These are phyloP conservation scores for Yarrowia porcina DNA, from an alignment of 805 yeast species.

Conservation along the genomic window DNA sequence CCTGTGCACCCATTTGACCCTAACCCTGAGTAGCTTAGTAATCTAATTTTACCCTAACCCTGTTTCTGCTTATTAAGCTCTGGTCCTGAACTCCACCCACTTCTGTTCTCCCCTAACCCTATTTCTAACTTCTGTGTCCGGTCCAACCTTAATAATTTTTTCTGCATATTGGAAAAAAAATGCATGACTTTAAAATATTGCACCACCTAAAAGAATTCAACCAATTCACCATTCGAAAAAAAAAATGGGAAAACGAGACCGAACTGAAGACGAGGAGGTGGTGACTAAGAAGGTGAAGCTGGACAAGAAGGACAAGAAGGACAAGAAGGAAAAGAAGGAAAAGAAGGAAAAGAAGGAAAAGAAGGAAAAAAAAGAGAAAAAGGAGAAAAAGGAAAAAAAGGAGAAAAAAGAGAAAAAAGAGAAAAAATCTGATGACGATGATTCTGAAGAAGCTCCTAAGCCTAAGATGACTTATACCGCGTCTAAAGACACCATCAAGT, in stretches of 20 bases:
- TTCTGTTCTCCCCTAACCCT: neutral
- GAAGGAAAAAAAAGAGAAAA: slow-evolving; percentile 35
- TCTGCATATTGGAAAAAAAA: too few relatives aligned
- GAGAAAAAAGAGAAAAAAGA: slow-evolving; percentile 40
- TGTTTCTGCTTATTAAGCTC: too few relatives aligned
- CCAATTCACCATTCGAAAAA: neutral
- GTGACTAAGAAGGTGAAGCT: slow-evolving; percentile 27
- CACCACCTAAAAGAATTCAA: too few relatives aligned
- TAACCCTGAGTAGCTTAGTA: too few relatives aligned
- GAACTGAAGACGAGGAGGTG: slow-evolving; percentile 23
- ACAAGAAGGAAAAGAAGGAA: slow-evolving; percentile 34
- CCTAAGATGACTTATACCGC: slow-evolving; percentile 36
- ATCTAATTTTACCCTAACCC: too few relatives aligned
- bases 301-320: slow-evolving; percentile 31
- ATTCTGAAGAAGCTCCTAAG: slow-evolving; percentile 36
- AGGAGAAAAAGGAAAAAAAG: slow-evolving; percentile 42
- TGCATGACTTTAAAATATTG: slow-evolving; percentile 14
- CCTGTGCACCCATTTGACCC: too few relatives aligned
- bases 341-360: slow-evolving; percentile 35
- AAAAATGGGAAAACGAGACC: slow-evolving; percentile 25
- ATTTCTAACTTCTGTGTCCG: too few relatives aligned
- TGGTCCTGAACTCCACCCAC: too few relatives aligned
- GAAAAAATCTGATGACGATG: slow-evolving; percentile 2
- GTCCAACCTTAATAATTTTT: slow-evolving; percentile 2
- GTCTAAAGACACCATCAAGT: slow-evolving; percentile 30